Evolutionary conservation across 140 eudicot species (phyloP).

Genomic region (Cichorium intybus): DNA sequence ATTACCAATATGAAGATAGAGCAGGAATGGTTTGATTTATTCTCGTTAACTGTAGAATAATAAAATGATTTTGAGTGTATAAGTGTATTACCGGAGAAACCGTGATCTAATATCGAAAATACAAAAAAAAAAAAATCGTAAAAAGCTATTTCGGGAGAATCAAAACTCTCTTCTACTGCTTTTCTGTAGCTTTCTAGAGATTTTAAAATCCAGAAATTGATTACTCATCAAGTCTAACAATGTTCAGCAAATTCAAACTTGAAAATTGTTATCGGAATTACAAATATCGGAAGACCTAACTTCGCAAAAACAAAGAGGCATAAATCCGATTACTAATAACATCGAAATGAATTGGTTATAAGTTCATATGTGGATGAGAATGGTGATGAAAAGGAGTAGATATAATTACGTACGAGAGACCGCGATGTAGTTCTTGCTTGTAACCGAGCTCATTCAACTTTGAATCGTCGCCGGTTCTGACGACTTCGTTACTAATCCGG

Average conservation of each 20-base stretch:
- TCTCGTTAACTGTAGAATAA: not conserved
- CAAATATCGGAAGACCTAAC: slow-evolving; percentile 4
- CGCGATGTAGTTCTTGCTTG: slow-evolving; percentile 65
- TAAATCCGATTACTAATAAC: not conserved
- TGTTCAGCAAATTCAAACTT: slow-evolving; percentile 10
- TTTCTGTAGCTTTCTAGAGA: not conserved
- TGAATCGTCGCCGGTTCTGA: slow-evolving; percentile 28
- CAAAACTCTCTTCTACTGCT: not conserved
- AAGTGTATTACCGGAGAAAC: not conserved
- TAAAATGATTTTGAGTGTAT: no score
- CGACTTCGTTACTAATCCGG: not conserved
- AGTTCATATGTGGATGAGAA: not conserved
- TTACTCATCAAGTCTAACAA: slow-evolving; percentile 9
- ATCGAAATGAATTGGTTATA: not conserved
- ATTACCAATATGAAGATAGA: not conserved
- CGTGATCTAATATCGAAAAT: not conserved
- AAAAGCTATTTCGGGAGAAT: not conserved
- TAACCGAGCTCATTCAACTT: slow-evolving; percentile 58
- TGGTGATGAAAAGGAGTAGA: not conserved
- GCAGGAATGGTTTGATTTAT: not conserved
- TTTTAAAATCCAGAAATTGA: not conserved
- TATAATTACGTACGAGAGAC: slow-evolving; percentile 54
- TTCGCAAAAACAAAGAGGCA: slow-evolving; percentile 3
- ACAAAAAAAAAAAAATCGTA: not conserved
- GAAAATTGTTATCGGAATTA: slow-evolving; percentile 5